These are phyloP conservation scores for Dactylellina leptospora DNA, from an alignment of 2,329 filamentous ascomycete genomes.

Conservation along the genomic window DNA sequence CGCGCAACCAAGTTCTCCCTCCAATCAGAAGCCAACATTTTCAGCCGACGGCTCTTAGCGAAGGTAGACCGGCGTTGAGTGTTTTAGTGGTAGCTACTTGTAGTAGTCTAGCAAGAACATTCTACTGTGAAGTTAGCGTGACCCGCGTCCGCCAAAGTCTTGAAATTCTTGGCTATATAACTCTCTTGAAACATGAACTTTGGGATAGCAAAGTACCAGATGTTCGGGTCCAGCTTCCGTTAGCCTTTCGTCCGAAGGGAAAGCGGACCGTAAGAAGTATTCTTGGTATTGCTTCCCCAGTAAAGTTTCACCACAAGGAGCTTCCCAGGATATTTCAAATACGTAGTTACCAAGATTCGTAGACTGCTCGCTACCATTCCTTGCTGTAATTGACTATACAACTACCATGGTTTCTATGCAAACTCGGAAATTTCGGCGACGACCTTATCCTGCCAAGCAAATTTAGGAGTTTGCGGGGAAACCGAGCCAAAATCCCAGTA, in stretches of 20 bases:
- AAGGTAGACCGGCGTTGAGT: no score
- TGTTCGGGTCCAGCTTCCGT: not conserved
- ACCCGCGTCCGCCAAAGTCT: no score
- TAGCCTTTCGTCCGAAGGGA: constrained; percentile 26
- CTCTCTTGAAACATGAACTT: no score
- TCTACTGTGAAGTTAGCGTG: no score
- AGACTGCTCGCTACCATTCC: constrained; percentile 11
- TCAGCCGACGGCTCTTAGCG: constrained; percentile 1
- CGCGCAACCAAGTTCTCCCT: constrained; percentile 24
- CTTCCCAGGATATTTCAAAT: not conserved
- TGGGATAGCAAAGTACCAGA: no score
- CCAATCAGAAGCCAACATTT: constrained; percentile 13
- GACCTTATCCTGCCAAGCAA: no score
- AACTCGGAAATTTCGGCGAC: not conserved
- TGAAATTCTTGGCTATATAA: no score
- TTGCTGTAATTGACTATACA: not conserved
- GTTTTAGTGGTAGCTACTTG: no score
- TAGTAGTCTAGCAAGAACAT: no score
- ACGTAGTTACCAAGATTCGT: not conserved
- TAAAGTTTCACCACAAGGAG: no score
- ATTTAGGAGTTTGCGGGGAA: no score
- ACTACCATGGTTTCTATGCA: constrained; percentile 3
- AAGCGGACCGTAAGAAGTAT: constrained; percentile 5
- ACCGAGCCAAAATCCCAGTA: no score
- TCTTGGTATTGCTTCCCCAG: not conserved